Evolutionary conservation across 2,329 filamentous ascomycete species (phyloP), one percentile per base, ranked within the genome.

Genomic region (Cercospora sesami): DNA sequence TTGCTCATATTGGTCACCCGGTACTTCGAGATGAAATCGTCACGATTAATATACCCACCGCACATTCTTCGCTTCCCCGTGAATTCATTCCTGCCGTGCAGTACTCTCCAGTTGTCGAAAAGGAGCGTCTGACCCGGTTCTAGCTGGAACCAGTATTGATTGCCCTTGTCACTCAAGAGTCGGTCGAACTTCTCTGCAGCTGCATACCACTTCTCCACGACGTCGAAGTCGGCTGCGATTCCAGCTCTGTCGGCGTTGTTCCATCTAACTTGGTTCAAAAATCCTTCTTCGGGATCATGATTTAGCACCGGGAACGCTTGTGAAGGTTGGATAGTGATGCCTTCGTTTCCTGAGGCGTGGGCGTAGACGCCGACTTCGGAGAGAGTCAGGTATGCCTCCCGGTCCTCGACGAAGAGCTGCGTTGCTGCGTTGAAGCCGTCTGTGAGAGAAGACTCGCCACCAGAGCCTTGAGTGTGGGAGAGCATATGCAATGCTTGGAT

Each of bases 51-150:
- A 75, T 98, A 98, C 9, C 87, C 94, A 68, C 95, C 95, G 79
- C 94, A 97, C 76, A 99, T 91, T 72, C 94, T 89, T 72, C 95
- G 85, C 76, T 91, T 88, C 1, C 95, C 95, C 5, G 89, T 90
- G 76, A 98, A 99, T 0, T 87, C 87, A 62, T 89, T 89, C 73
- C 95, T 85, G 1, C 94, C 95, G 79, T 99, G 95, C 73, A 98
- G 81, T 36, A 97, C 91, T 68, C 95, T 87, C 93, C 94, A 97
- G 76, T 99, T 98, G 78, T 99, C 92, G 79, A 99, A 97, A 58
- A 98, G 89, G 66, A 97, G 76, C 5, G 93, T 86, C 63, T 84
- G 88, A 2, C 95, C 95, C 0, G 95, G 94, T 74, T 86, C 81
- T 65, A 99, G 82, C 79, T 96, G 91, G 71, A 91, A 89, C 90